Evolutionary conservation across 208 protist species (phyloP), one percentile per base, ranked within the genome.

Genomic region (Trypanosoma congolense): DNA sequence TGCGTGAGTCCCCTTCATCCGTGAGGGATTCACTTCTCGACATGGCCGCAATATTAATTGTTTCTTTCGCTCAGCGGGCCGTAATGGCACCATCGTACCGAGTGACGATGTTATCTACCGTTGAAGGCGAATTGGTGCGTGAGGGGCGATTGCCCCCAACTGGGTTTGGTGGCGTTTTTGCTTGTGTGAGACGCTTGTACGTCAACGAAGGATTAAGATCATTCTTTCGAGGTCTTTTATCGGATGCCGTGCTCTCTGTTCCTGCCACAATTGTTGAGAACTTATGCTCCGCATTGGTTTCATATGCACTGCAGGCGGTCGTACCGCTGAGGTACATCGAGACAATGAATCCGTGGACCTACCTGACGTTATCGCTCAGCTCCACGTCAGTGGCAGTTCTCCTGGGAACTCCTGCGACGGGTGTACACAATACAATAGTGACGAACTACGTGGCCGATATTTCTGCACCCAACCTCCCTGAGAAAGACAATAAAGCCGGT

Each of bases 381-480:
- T 76, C 81, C 26, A 82, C 75, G 22, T 63, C 62, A 16, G 56
- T 31, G 3, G 56, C 70, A 1, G 70, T 77, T 21, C 22, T 71
- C 0, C 26, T 72, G 10, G 65, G 65, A 2, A 51, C 70, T 0
- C 86, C 86, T 26, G 68, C 83, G 43, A 88, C 77, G 47, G 73
- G 43, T 19, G 19, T 72, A 3, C 70, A 68, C 4, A 70, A 53
- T 16, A 63, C 58, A 6, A 63, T 77, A 53, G 53, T 64, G 56
- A 90, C 79, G 25, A 93, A 90, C 66, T 93, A 88, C 70, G 60
- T 79, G 44, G 81, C 63, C 14, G 86, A 93, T 52, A 78, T 93
- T 56, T 71, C 87, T 16, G 81, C 76, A 2, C 69, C 75, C 1
- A 30, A 45, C 14, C 42, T 60, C 8, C 45, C 51, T 10, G 54